Evolutionary conservation across 192 early-diverging fungal species (phyloP), one percentile per base, ranked within the genome.

Genomic region (Helicostylum pulchrum): DNA sequence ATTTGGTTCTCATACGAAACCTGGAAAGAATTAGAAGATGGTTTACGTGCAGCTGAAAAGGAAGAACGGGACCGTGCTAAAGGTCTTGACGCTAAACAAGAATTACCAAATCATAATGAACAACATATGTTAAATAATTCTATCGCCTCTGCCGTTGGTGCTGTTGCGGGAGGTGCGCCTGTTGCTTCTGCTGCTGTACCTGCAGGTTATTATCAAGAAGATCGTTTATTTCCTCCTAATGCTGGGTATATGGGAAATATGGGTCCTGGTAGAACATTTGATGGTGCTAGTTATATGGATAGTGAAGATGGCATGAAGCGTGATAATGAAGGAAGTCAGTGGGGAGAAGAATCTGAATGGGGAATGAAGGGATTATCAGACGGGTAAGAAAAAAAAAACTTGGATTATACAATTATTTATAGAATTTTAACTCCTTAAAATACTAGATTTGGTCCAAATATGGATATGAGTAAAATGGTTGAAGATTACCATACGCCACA

Each of bases 21-120:
- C 23, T 91, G 88, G 88, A 82, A 79, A 52, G 79, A 79, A 62
- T 55, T 89, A 19, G 89, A 91, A 59, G 79, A 84, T 39, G 70
- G 78, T n/a, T 68, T 91, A 17, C 78, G 87, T 21, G 67, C 72
- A 0, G 53, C 76, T n/a, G 90, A 92, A 71, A 84, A 85, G 53
- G 83, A 86, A 47, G 85, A 83, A n/a, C 61, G 80, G 12, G 67
- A 69, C 21, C 70, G 63, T 20, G 55, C 69, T 52, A 84, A 84
- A 52, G 61, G 53, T 15, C 32, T 53, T 8, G 62, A 64, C 7
- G 11, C 51, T 21, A 52, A 43, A 15, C 49, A 64, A 17, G 51
- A 53, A 42, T 31, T 51, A 20, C 34, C 10, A 19, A 3, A 48
- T 45, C 44, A 53, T 67, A 11, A 70, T 72, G 32, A 71, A n/a